These are phyloP conservation scores for Dactylorhiza incarnata DNA, from an alignment of 106 monocot genomes.

Conservation along the genomic window DNA sequence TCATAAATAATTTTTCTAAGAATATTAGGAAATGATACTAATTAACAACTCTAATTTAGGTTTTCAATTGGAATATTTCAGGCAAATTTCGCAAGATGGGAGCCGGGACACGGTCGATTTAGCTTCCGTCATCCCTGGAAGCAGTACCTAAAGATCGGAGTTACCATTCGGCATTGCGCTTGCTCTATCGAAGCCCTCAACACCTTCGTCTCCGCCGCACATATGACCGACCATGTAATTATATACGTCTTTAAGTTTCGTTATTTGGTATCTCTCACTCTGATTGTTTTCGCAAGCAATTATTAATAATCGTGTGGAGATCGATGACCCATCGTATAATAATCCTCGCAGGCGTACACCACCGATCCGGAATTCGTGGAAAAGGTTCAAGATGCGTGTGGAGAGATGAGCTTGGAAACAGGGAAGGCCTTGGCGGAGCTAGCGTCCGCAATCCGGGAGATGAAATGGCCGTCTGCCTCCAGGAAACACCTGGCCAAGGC, in stretches of 20 bases:
- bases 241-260: no score
- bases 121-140: slow-evolving; percentile 51
- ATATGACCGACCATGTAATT: neutral
- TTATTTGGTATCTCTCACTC: neutral
- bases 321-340: no score
- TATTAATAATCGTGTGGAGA: no score
- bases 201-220: slow-evolving; percentile 7
- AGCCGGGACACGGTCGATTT: slow-evolving; percentile 54
- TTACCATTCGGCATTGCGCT: slow-evolving; percentile 35
- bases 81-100: slow-evolving; percentile 70
- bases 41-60: neutral
- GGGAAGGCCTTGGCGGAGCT: slow-evolving; percentile 22
- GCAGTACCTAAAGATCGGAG: slow-evolving; percentile 56
- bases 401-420: slow-evolving; percentile 28
- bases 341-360: slow-evolving; percentile 1
- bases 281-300: no score
- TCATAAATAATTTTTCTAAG: no score
- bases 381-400: slow-evolving; percentile 18
- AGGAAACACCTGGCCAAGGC: slow-evolving; percentile 15
- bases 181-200: slow-evolving; percentile 42
- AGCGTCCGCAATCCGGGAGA: slow-evolving; percentile 25
- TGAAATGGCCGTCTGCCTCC: slow-evolving; percentile 16
- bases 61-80: slow-evolving; percentile 9
- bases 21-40: neutral
- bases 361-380: slow-evolving; percentile 16